Conservation (phyloP, 2,329 filamentous ascomycete species). For the Paraphaeosphaeria minitans region DNA sequence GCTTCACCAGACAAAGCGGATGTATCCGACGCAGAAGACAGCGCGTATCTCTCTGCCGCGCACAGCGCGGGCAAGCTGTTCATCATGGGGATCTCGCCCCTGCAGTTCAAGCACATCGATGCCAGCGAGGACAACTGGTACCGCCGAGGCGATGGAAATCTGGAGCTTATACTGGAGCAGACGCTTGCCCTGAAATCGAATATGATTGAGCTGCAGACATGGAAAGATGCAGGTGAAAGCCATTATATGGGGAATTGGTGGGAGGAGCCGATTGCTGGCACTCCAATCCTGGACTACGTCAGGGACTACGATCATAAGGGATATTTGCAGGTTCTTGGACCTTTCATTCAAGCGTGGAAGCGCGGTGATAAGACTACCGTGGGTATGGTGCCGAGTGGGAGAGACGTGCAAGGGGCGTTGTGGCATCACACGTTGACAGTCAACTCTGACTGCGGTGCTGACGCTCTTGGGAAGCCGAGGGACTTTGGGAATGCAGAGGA, state of each 20-base stretch:
- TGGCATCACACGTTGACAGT: conserved; percentile 29
- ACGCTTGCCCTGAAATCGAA: conserved; percentile 44
- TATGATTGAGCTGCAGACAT: conserved; percentile 49
- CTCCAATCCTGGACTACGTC: conserved; percentile 33
- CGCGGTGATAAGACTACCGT: conserved; percentile 29
- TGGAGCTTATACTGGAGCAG: conserved; percentile 35
- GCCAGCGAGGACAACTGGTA: conserved; percentile 44
- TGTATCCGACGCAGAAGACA: conserved; percentile 37
- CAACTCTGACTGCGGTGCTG: conserved; percentile 48
- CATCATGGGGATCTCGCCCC: conserved; percentile 47
- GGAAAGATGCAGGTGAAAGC: conserved; percentile 50
- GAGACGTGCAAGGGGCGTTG: conserved; percentile 24
- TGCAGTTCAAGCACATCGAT: conserved; percentile 49
- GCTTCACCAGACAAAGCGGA: conserved; percentile 24
- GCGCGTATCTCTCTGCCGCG: conserved; percentile 35
- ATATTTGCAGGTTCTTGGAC: conserved; percentile 41
- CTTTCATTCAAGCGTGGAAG: conserved; percentile 49
- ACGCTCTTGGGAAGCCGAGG: conserved; percentile 47
- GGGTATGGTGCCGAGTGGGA: conserved; percentile 27
- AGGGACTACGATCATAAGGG: conserved; percentile 43
- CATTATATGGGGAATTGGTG: conserved; percentile 51
- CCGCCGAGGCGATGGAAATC: conserved; percentile 46
- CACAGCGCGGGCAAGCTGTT: conserved; percentile 40
- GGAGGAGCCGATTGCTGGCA: conserved; percentile 37
- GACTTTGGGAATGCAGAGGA: conserved; percentile 19